Conservation (phyloP, 129 eudicot genomes). For the Dittrichia graveolens region DNA sequence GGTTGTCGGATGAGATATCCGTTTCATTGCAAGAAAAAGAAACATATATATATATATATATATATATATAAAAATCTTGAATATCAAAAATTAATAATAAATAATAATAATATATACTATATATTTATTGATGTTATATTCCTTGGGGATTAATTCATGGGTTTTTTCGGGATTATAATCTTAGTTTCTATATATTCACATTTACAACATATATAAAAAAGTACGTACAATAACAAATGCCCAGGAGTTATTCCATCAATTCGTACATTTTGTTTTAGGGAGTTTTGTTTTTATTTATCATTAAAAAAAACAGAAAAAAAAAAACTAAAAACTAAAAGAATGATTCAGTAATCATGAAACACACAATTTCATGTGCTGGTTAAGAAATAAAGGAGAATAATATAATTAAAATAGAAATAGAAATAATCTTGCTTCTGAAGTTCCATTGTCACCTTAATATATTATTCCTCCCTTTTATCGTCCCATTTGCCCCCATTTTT, state of each 20-base stretch:
- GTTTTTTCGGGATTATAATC: not conserved
- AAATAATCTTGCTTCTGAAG: conserved; percentile 31
- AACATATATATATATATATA: too few species aligned
- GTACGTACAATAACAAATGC: not conserved
- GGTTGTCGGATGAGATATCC: conserved; percentile 25
- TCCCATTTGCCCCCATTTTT: conserved; percentile 16
- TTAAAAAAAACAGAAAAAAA: not conserved
- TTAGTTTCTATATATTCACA: not conserved
- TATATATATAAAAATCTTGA: too few species aligned
- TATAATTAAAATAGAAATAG: conserved; percentile 1
- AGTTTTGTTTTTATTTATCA: not conserved
- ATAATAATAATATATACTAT: too few species aligned
- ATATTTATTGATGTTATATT: too few species aligned
- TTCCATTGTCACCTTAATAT: conserved; percentile 28
- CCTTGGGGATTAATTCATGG: not conserved
- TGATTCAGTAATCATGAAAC: conserved; percentile 25
- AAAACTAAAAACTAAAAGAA: conserved; percentile 13
- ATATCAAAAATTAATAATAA: too few species aligned
- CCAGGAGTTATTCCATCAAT: not conserved
- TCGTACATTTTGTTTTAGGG: not conserved
- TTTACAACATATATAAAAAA: not conserved
- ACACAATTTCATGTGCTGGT: conserved; percentile 25
- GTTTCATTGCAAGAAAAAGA: conserved; percentile 1
- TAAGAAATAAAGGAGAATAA: not conserved
- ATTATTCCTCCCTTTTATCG: conserved; percentile 27